phyloP scores from a whole-genome alignment of 2,329 filamentous ascomycete genomes.

The Aureobasidium uvarum region DNA sequence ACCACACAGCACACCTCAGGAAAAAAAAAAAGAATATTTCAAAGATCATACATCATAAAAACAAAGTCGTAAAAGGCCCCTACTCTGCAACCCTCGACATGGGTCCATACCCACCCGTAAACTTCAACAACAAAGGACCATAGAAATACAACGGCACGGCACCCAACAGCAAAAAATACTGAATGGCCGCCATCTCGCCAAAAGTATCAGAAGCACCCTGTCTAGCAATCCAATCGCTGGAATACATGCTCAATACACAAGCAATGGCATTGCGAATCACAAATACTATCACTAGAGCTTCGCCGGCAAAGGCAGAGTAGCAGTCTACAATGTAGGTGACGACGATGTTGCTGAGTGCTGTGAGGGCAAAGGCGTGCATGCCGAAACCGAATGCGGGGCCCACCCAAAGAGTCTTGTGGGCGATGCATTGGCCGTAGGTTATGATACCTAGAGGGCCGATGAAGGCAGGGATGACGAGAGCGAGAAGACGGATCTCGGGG shows the following conservation, averaged over 20 bases:
- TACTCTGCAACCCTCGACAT: background rate
- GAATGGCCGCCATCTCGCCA: slow-evolving; percentile 34
- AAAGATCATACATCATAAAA: too few relatives aligned
- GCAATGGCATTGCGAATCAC: slow-evolving; percentile 36
- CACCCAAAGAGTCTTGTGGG: slow-evolving; percentile 30
- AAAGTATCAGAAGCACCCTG: slow-evolving; percentile 32
- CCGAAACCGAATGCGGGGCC: slow-evolving; percentile 34
- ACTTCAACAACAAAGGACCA: slow-evolving; percentile 6
- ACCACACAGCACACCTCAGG: too few relatives aligned
- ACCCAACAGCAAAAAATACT: slow-evolving; percentile 32
- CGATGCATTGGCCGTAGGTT: slow-evolving; percentile 36
- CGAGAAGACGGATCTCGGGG: slow-evolving; percentile 35
- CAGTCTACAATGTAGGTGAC: slow-evolving; percentile 37
- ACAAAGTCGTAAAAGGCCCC: too few relatives aligned
- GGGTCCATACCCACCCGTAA: slow-evolving; percentile 4
- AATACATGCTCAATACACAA: slow-evolving; percentile 34
- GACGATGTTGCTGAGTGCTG: slow-evolving; percentile 35
- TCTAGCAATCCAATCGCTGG: slow-evolving; percentile 32
- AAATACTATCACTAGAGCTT: slow-evolving; percentile 36
- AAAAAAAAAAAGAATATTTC: too few relatives aligned
- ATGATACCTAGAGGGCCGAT: slow-evolving; percentile 37
- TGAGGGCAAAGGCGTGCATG: slow-evolving; percentile 38
- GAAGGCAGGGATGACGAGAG: slow-evolving; percentile 33
- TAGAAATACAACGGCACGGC: slow-evolving; percentile 16
- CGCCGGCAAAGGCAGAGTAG: slow-evolving; percentile 34